Conservation (phyloP, 768 basidiomycete genomes). For the Naganishia randhawae region DNA sequence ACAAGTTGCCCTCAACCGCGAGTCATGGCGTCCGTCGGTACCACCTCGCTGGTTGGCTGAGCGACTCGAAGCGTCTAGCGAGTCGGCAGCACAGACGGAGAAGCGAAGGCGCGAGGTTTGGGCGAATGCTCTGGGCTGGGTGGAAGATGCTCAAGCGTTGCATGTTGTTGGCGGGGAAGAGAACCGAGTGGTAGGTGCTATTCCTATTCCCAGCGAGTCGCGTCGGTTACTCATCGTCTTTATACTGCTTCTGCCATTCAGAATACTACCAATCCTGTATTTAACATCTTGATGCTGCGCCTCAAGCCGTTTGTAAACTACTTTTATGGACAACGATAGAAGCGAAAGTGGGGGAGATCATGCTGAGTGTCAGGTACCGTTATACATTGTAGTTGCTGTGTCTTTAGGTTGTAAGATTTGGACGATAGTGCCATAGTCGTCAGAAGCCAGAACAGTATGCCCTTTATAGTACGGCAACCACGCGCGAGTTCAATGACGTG, state of each 20-base stretch:
- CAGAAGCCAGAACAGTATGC: too few relatives aligned
- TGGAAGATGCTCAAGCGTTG: slow-evolving; percentile 59
- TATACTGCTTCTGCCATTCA: slow-evolving; percentile 40
- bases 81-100: slow-evolving; percentile 46
- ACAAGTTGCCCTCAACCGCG: slow-evolving; percentile 38
- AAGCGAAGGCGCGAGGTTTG: slow-evolving; percentile 57
- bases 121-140: slow-evolving; percentile 61
- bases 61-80: slow-evolving; percentile 30
- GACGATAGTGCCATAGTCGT: too few relatives aligned
- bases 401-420: too few relatives aligned
- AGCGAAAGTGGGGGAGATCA: too few relatives aligned
- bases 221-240: background rate
- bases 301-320: slow-evolving; percentile 64
- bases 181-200: slow-evolving; percentile 56
- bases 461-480: background rate
- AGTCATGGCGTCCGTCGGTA: slow-evolving; percentile 28
- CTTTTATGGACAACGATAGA: slow-evolving; percentile 62
- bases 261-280: slow-evolving; percentile 79
- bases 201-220: background rate
- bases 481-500: background rate
- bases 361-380: too few relatives aligned
- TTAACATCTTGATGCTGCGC: slow-evolving; percentile 70
- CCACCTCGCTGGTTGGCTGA: slow-evolving; percentile 38
- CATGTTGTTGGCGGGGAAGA: slow-evolving; percentile 60
- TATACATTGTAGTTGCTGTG: too few relatives aligned